Base-by-base conservation (phyloP, 371 early-diverging fungal species). In the Fennellomyces sp. region DNA sequence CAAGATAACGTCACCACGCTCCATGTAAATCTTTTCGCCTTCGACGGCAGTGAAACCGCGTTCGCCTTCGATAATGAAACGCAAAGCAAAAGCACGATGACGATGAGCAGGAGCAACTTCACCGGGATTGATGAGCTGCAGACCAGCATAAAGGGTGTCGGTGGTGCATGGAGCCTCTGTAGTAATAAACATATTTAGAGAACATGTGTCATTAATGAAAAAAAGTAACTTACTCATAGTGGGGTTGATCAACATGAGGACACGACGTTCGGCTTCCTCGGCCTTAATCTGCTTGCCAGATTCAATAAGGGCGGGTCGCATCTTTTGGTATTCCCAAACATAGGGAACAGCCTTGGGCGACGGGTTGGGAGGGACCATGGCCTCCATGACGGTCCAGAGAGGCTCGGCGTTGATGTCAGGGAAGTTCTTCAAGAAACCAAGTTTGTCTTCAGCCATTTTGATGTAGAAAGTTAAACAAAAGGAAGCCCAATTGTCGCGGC, bases 31-130 rank as follows among this genome's bases (percentile, higher is more conserved):
- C 26, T 66, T 66, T 38, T 66, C 58, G 11, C 66, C 66, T 29
- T 66, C 66, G 21, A 66, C 66, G 39, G 66, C 66, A 21, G 66
- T 66, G 15, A 66, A 66, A 19, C 66, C 66, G 19, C 62, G 62
- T 5, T 61, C 45, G 2, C 66, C 66, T 49, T 66, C 66, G 41
- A 66, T 66, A 21, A 66, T 66, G 21, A 66, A 66, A 31, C 66
- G 66, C 7, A 66, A 55, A 13, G 66, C 66, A 60, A 66, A 66
- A n/a, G 66, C 66, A 13, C 66, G 42, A n/a, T 66, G 66, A 25
- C 66, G 61, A 29, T 66, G 66, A 15, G 66, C 66, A 41, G 66
- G 66, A 19, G 66, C 66, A 17, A 56, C 49, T 26, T 66, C 66
- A 17, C 66, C 66, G 7, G 66, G 66, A 13, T 66, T 66, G 33